Conservation (phyloP, 306 rosid species). For the Vicia villosa region DNA sequence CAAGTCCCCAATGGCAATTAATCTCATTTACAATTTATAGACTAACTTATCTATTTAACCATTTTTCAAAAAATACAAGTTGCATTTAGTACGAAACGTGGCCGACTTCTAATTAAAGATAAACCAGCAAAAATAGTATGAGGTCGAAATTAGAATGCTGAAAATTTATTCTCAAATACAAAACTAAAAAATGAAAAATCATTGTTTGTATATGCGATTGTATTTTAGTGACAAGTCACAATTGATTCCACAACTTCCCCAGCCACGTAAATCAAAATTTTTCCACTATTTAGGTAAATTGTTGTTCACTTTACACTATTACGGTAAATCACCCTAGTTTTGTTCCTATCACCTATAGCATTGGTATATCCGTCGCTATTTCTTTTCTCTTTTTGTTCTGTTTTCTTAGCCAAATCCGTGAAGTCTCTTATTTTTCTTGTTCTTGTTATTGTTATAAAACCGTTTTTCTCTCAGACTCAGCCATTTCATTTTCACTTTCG, state of each 20-base stretch:
- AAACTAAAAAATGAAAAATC: not conserved
- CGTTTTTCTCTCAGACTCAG: not conserved
- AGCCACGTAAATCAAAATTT: not conserved
- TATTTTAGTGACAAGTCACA: not conserved
- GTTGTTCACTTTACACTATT: not conserved
- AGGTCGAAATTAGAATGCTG: not conserved
- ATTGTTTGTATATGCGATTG: not conserved
- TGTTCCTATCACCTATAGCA: not conserved
- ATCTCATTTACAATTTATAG: not conserved
- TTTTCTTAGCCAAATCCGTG: constrained; percentile 5
- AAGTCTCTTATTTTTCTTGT: not conserved
- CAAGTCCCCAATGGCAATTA: not conserved
- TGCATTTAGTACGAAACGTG: not conserved
- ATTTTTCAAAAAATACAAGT: not conserved
- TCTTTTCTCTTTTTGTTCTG: not conserved
- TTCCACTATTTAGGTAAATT: not conserved
- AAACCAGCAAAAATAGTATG: not conserved
- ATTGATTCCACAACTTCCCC: constrained; percentile 2
- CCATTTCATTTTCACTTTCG: not conserved
- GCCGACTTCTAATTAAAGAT: not conserved
- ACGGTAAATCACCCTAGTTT: not conserved
- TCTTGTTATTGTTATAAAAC: not conserved
- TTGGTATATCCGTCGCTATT: constrained; percentile 6
- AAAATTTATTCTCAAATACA: not conserved
- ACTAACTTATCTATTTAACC: not conserved